These are phyloP conservation scores for Lactarius deliciosus DNA, from an alignment of 768 basidiomycete genomes.

Conservation along the genomic window DNA sequence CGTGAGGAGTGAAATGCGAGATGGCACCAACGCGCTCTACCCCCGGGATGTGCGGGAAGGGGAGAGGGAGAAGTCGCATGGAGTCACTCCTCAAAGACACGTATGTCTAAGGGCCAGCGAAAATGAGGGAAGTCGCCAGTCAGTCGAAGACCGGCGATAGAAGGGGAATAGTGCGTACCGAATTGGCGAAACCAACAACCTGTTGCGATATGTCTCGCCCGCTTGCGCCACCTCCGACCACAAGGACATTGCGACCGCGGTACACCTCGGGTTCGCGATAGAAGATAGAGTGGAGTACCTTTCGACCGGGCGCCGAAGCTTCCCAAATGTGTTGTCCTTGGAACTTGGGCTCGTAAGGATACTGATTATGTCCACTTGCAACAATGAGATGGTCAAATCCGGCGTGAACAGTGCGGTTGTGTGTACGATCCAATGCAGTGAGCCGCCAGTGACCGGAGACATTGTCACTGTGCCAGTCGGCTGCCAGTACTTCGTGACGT, in stretches of 20 bases:
- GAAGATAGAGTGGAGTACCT: conserved; percentile 46
- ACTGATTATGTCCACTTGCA: conserved; percentile 55
- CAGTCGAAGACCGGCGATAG: conserved; percentile 34
- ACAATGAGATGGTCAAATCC: conserved; percentile 57
- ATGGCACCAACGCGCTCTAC: neutral
- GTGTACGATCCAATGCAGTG: conserved; percentile 32
- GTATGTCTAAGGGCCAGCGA: conserved; percentile 24
- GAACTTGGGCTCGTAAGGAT: conserved; percentile 42
- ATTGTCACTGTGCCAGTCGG: conserved; percentile 44
- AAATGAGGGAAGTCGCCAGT: neutral
- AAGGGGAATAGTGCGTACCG: conserved; percentile 41
- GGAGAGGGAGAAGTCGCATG: conserved; percentile 2
- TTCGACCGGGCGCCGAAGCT: conserved; percentile 35
- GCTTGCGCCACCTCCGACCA: conserved; percentile 49
- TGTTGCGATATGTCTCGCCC: conserved; percentile 51
- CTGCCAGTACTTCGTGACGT: conserved; percentile 44
- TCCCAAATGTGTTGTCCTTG: conserved; percentile 52
- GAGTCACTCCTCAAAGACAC: neutral
- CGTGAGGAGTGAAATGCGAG: conserved; percentile 26
- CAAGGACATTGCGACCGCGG: conserved; percentile 44
- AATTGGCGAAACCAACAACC: conserved; percentile 46
- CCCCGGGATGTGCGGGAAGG: neutral
- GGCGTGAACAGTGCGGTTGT: conserved; percentile 33
- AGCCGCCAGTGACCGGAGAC: conserved; percentile 48
- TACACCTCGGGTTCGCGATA: conserved; percentile 41